phyloP scores from a whole-genome alignment of 805 yeast genomes.

The Wickerhamiella spandovensis region DNA sequence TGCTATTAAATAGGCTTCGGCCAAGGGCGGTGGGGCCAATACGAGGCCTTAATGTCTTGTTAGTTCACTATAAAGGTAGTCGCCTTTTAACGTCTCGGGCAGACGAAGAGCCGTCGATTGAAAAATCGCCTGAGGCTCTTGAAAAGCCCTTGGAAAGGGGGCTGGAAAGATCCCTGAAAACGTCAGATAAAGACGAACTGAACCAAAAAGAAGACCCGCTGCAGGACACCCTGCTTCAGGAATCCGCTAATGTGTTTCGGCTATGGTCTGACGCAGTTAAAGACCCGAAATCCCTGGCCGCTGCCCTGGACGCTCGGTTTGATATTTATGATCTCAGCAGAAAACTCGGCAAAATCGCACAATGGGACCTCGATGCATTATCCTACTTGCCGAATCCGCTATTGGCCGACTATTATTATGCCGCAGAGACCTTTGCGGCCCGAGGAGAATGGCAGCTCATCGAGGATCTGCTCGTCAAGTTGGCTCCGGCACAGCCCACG shows the following conservation, averaged over 20 bases:
- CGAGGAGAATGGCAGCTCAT: slow-evolving; percentile 2
- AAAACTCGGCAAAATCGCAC: neutral
- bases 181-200: no score
- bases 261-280: neutral
- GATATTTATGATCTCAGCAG: neutral
- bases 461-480: slow-evolving; percentile 1
- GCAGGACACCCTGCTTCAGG: no score
- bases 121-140: no score
- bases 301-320: neutral
- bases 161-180: no score
- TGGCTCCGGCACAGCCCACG: slow-evolving; percentile 7
- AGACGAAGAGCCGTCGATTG: no score
- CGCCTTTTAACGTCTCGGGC: neutral
- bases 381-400: neutral
- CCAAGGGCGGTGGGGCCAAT: neutral
- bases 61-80: neutral
- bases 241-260: neutral
- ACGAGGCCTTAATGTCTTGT: neutral
- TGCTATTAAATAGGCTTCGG: neutral
- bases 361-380: neutral
- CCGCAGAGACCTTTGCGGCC: slow-evolving; percentile 5
- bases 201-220: no score
- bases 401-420: slow-evolving; percentile 12
- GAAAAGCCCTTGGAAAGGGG: no score
- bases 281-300: neutral